These are phyloP conservation scores for Grosmannia serpens DNA, from an alignment of 2,329 filamentous ascomycete genomes.

Conservation along the genomic window DNA sequence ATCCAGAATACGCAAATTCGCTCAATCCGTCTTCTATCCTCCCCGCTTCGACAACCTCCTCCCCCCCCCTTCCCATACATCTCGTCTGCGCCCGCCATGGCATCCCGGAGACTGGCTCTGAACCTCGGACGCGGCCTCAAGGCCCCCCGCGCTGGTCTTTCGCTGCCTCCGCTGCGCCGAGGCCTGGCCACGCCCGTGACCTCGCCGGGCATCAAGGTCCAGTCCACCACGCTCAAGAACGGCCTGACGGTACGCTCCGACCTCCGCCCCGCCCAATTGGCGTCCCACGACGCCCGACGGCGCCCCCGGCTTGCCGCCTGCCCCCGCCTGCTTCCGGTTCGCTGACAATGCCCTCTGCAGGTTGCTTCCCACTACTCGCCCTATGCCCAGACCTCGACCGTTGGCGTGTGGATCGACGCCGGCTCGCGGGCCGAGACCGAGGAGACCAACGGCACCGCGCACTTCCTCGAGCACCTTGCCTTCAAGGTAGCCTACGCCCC, in stretches of 20 bases:
- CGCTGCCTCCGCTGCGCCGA: constrained; percentile 67
- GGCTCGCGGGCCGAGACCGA: constrained; percentile 96
- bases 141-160: constrained; percentile 66
- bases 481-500: no score
- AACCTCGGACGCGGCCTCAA: constrained; percentile 87
- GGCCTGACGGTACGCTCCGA: constrained; percentile 67
- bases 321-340: constrained; percentile 14
- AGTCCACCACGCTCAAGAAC: constrained; percentile 94
- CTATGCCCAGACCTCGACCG: constrained; percentile 95
- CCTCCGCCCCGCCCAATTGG: constrained; percentile 16
- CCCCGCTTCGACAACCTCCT: neutral
- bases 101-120: constrained; percentile 92
- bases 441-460: constrained; percentile 97
- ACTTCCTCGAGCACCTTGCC: constrained; percentile 98
- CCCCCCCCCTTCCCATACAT: constrained; percentile 32
- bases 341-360: constrained; percentile 32
- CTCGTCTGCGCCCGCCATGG: constrained; percentile 50
- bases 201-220: constrained; percentile 57
- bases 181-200: constrained; percentile 80
- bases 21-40: constrained; percentile 29
- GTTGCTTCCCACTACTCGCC: constrained; percentile 97
- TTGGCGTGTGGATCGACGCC: constrained; percentile 99
- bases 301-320: constrained; percentile 7
- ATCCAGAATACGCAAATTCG: constrained; percentile 22
- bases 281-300: constrained; percentile 24